phyloP scores from a whole-genome alignment of 768 basidiomycete species.

The Lactarius evosmus region DNA sequence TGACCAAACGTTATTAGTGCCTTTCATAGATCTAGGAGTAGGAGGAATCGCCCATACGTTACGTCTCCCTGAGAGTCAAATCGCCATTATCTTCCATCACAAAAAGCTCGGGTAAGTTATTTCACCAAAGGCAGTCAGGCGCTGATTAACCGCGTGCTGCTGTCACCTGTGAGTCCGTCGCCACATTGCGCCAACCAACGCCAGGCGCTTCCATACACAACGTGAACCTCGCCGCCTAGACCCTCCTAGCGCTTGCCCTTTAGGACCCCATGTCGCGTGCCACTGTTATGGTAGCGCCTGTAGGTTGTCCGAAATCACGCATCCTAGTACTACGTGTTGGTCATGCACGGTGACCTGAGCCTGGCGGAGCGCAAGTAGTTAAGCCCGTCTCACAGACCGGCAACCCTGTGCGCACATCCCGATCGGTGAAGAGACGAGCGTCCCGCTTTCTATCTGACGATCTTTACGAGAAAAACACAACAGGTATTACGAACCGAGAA shows the following conservation, averaged over 20 bases:
- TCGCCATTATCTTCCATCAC: not conserved
- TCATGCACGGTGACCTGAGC: not conserved
- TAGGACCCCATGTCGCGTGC: not conserved
- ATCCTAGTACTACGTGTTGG: not conserved
- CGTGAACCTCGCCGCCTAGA: not conserved
- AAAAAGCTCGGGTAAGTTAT: not conserved
- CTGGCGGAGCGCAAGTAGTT: not conserved
- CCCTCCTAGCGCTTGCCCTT: slow-evolving; percentile 1
- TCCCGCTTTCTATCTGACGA: not conserved
- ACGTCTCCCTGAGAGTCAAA: not conserved
- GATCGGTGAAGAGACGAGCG: not conserved
- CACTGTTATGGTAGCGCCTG: not conserved
- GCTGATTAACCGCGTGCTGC: not conserved
- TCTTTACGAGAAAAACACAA: not conserved
- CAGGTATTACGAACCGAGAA: not conserved
- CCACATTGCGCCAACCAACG: not conserved
- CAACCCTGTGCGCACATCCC: slow-evolving; percentile 1
- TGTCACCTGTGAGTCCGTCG: not conserved
- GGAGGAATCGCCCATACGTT: slow-evolving; percentile 6
- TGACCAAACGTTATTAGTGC: slow-evolving; percentile 5
- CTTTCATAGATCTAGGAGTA: not conserved
- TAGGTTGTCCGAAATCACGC: not conserved
- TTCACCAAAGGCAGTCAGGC: not conserved
- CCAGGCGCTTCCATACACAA: slow-evolving; percentile 1
- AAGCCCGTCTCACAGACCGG: slow-evolving; percentile 3